Evolutionary conservation across 2,329 filamentous ascomycete genomes (phyloP), one percentile per base, ranked within the genome.

Genomic region (Xylaria sp.): DNA sequence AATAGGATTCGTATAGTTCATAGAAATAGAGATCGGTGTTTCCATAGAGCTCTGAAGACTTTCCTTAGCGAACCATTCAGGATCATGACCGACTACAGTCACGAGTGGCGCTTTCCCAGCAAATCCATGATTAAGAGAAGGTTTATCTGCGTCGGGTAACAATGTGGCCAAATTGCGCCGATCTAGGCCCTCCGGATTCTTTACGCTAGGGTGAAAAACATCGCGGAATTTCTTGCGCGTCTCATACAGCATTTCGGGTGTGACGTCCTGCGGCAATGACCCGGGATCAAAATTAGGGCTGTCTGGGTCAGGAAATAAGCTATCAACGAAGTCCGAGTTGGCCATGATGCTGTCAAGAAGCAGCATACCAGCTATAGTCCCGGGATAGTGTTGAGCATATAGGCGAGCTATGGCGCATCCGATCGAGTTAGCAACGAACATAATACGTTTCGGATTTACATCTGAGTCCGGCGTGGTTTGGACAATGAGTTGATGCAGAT

Each of bases 311-410:
- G 88, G 87, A 74, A 87, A 87, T 4, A 89, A 70, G 6, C 83
- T 85, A 28, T 28, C 28, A 1, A 87, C 82, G 37, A 87, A 85
- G 72, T 89, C 85, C 0, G 84, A 83, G 74, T 89, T 87, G 18
- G 87, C 85, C 75, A 90, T 84, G 70, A 88, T 85, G 44, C 84
- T 87, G 74, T 90, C 88, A 1, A 90, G 83, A 9, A 89, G 82
- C 1, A 89, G 41, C 2, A 85, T 76, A 0, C 80, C 86, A 0
- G 81, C 79, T 0, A 87, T 83, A 0, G 79, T 80, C 2, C 81
- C 80, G 0, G 85, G 83, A 61, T 87, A 82, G 1, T 77, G 75
- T 60, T 83, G 79, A 1, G 85, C 82, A 73, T 86, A 88, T 9
- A 89, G 81, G 0, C 87, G 83, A 1, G 83, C 83, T 18, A 89